Percentiles rank a stretch among this genome's conserved stretches.
Conservation (phyloP, 768 basidiomycete genomes). For the Albatrellus ellisii region DNA sequence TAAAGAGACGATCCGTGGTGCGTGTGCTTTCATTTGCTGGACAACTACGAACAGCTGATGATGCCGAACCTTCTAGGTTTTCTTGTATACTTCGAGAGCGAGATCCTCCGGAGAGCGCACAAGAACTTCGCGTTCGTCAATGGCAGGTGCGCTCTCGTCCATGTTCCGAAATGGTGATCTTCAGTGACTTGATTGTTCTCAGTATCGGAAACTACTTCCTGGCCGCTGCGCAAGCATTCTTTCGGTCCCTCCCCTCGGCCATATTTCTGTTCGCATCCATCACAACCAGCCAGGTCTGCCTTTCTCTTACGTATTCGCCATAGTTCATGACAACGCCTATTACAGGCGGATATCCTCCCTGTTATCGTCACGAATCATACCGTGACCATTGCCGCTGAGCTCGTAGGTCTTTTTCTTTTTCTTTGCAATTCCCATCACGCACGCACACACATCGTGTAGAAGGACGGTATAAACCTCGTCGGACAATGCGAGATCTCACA, state of each 20-base stretch:
- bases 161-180: constrained; percentile 16
- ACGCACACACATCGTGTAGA: constrained; percentile 25
- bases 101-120: constrained; percentile 78
- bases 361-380: constrained; percentile 90
- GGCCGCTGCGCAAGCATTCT: constrained; percentile 79
- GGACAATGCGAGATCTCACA: constrained; percentile 95
- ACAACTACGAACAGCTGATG: background rate
- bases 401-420: constrained; percentile 29
- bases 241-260: constrained; percentile 85
- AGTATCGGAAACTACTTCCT: constrained; percentile 89
- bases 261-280: constrained; percentile 92
- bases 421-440: background rate
- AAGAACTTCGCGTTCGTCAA: constrained; percentile 92
- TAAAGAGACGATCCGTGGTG: constrained; percentile 86
- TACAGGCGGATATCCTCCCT: constrained; percentile 69
- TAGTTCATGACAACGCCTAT: too few relatives aligned
- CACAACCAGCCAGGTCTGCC: constrained; percentile 53
- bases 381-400: constrained; percentile 87
- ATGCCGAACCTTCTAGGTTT: constrained; percentile 44
- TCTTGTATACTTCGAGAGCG: constrained; percentile 83
- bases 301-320: too few relatives aligned
- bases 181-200: background rate
- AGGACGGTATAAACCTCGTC: constrained; percentile 64
- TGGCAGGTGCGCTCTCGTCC: constrained; percentile 47
- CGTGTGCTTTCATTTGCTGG: background rate